phyloP scores from a whole-genome alignment of 257 asterid species.

The Capsicum baccatum region DNA sequence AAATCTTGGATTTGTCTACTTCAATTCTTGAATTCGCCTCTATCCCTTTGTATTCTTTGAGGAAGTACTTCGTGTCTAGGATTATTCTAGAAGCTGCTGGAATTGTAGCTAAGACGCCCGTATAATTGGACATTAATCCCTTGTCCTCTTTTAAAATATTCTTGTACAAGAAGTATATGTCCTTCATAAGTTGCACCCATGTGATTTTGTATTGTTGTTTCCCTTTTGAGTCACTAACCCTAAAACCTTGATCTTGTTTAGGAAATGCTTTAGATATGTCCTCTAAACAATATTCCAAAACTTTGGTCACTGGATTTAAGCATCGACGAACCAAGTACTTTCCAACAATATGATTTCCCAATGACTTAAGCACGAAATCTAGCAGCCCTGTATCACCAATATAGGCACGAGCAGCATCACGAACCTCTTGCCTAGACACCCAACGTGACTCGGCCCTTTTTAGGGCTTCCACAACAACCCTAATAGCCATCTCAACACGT shows the following conservation, averaged over 20 bases:
- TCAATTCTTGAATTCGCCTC: conserved; percentile 33
- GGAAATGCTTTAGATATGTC: conserved; percentile 66
- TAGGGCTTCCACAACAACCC: conserved; percentile 85
- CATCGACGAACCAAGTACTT: conserved; percentile 84
- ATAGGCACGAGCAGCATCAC: conserved; percentile 84
- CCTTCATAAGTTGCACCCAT: conserved; percentile 76
- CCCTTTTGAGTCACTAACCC: conserved; percentile 38
- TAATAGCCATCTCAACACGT: conserved; percentile 92
- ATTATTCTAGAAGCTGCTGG: conserved; percentile 70
- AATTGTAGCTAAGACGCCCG: conserved; percentile 43
- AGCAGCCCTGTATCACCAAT: conserved; percentile 93
- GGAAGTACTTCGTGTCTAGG: conserved; percentile 65
- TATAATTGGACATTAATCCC: background rate
- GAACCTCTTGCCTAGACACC: conserved; percentile 89
- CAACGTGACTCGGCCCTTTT: conserved; percentile 76
- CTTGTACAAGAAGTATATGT: conserved; percentile 58
- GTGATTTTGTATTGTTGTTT: conserved; percentile 54
- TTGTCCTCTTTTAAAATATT: conserved; percentile 48
- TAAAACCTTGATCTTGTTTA: conserved; percentile 47
- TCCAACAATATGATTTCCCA: conserved; percentile 94
- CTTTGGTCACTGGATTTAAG: conserved; percentile 87
- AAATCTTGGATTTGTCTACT: conserved; percentile 40
- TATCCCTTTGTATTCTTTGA: conserved; percentile 52
- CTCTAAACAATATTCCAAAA: conserved; percentile 83
- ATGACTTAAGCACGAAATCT: conserved; percentile 89